Percentiles rank a stretch among this genome's conserved stretches.
Conservation (phyloP, 179 eudicot genomes). For the Sideroxylon spinosum region DNA sequence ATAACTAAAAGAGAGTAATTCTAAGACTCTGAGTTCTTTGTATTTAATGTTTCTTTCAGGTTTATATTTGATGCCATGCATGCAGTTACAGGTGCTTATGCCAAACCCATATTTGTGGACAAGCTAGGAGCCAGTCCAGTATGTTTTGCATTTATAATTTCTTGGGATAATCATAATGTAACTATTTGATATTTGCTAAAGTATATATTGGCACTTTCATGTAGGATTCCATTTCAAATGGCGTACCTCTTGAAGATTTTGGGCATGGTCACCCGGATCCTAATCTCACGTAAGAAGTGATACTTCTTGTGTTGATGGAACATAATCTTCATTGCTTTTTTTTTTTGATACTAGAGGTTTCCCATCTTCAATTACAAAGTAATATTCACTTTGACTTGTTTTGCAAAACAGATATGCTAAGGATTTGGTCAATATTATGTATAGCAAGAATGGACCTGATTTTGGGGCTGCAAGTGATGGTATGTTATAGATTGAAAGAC, state of each 20-base stretch:
- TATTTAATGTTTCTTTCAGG: constrained; percentile 39
- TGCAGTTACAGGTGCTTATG: constrained; percentile 98
- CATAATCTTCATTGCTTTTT: background rate
- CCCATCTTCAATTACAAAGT: background rate
- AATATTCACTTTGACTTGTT: constrained; percentile 22
- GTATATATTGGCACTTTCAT: constrained; percentile 20
- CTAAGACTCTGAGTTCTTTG: constrained; percentile 4
- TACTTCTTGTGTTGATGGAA: constrained; percentile 6
- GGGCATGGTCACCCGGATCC: constrained; percentile 99
- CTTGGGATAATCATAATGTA: constrained; percentile 13
- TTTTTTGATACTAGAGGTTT: no score
- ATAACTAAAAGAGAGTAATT: background rate
- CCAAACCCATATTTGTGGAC: constrained; percentile 92
- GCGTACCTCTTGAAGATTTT: constrained; percentile 95
- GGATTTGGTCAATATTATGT: constrained; percentile 85
- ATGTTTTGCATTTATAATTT: constrained; percentile 29
- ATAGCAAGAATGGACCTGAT: constrained; percentile 75
- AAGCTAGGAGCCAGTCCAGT: constrained; percentile 84
- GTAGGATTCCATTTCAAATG: constrained; percentile 77
- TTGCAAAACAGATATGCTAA: constrained; percentile 64
- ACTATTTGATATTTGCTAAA: constrained; percentile 17
- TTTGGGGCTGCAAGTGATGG: constrained; percentile 99
- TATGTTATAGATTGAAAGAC: constrained; percentile 23
- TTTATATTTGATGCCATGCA: constrained; percentile 98
- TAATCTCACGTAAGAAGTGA: constrained; percentile 79